Percentiles rank a stretch among this genome's conserved stretches.
phyloP scores from a whole-genome alignment of 2,329 filamentous ascomycete genomes.

The Thielaviopsis ethacetica region DNA sequence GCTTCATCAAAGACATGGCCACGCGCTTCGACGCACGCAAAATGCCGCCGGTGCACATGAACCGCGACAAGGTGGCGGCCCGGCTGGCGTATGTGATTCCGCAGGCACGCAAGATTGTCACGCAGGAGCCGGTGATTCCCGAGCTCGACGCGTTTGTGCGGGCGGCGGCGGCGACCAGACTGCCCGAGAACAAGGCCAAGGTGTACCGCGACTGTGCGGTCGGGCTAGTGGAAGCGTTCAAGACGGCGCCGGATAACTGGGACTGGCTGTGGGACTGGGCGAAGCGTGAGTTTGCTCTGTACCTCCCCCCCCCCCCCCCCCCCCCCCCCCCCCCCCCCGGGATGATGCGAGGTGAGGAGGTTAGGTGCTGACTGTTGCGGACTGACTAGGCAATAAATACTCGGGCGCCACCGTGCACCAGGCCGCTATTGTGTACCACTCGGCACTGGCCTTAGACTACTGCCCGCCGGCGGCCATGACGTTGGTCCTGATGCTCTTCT shows the following conservation, averaged over 20 bases:
- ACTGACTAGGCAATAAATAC: not conserved
- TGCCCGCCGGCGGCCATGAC: slow-evolving; percentile 12
- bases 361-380: not conserved
- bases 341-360: not conserved
- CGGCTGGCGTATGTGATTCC: not conserved
- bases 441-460: not conserved
- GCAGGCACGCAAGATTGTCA: not conserved
- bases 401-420: not conserved
- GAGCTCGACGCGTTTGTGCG: slow-evolving; percentile 4
- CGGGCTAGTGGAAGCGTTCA: slow-evolving; percentile 1
- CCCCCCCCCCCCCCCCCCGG: too few relatives aligned
- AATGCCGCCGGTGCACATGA: not conserved
- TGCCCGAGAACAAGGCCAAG: slow-evolving; percentile 3
- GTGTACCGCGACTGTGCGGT: slow-evolving; percentile 4
- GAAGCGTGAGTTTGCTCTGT: not conserved
- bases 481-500: slow-evolving; percentile 17
- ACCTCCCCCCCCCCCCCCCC: too few relatives aligned
- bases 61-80: not conserved
- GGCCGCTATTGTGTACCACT: slow-evolving; percentile 3
- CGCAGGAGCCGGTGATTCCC: not conserved
- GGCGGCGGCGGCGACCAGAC: not conserved
- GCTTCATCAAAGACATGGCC: not conserved
- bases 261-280: slow-evolving; percentile 2
- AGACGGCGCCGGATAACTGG: slow-evolving; percentile 5
- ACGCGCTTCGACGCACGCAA: not conserved